phyloP scores from a whole-genome alignment of 495 filamentous ascomycete genomes.

The Trichoderma erinaceum region DNA sequence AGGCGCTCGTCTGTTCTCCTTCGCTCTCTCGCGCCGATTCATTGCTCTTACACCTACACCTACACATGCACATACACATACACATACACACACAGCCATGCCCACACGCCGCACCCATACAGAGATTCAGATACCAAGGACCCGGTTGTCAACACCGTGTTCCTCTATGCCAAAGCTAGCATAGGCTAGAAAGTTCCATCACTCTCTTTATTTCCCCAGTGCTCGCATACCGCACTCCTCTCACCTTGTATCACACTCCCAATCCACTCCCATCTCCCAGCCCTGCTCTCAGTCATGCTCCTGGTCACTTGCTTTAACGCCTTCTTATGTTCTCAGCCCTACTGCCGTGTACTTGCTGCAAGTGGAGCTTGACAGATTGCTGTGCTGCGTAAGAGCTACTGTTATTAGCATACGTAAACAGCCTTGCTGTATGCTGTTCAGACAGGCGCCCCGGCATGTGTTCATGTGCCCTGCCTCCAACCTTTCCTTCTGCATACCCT shows the following conservation, averaged over 20 bases:
- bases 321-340: neutral
- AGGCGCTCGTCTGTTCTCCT: neutral
- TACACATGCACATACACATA: neutral
- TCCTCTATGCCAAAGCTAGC: neutral
- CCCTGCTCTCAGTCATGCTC: neutral
- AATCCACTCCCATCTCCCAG: neutral
- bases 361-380: neutral
- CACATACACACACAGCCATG: neutral
- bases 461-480: conserved; percentile 6
- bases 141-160: neutral
- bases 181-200: neutral
- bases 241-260: neutral
- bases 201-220: neutral
- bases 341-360: neutral
- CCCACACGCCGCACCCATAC: neutral
- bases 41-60: neutral
- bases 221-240: neutral
- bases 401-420: neutral
- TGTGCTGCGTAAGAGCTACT: neutral
- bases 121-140: neutral
- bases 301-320: neutral
- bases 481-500: no score
- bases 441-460: conserved; percentile 3
- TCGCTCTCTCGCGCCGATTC: conserved; percentile 3
- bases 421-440: neutral